phyloP scores from a whole-genome alignment of 1,284 basidiomycete genomes.

The Porogramme epimiltina region DNA sequence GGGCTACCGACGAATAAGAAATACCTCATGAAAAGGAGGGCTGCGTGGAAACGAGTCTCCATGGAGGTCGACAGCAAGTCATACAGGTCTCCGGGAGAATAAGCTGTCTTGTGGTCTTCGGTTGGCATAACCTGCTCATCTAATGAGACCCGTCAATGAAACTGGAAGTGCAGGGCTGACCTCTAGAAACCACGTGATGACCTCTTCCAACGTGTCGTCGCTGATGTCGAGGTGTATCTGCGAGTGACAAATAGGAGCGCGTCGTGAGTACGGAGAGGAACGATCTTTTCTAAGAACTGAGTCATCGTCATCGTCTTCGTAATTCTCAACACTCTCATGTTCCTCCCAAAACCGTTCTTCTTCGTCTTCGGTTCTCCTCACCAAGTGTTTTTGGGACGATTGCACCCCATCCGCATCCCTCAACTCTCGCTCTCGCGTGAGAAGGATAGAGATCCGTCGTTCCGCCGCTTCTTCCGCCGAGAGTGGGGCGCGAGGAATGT shows the following conservation, averaged over 20 bases:
- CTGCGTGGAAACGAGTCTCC: constrained; percentile 64
- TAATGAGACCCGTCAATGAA: neutral
- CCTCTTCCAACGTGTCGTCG: constrained; percentile 32
- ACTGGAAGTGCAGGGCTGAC: constrained; percentile 27
- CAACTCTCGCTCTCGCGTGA: constrained; percentile 42
- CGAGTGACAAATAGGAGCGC: neutral
- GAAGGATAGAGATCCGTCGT: constrained; percentile 39
- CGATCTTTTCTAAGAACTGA: neutral
- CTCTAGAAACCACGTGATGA: constrained; percentile 45
- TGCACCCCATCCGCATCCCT: constrained; percentile 35
- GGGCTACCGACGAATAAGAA: constrained; percentile 37
- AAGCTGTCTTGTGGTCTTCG: constrained; percentile 14
- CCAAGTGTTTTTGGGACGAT: neutral
- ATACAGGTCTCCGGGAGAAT: constrained; percentile 39
- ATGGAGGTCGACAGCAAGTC: constrained; percentile 53
- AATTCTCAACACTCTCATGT: neutral
- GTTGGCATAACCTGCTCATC: constrained; percentile 6
- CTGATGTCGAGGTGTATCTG: constrained; percentile 26
- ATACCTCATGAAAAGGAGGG: constrained; percentile 55
- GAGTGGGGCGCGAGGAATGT: constrained; percentile 36
- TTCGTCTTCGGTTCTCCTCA: constrained; percentile 1
- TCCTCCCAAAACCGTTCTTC: constrained; percentile 13
- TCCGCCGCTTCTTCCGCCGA: constrained; percentile 45
- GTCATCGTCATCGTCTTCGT: neutral
- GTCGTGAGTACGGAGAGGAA: neutral